These are phyloP conservation scores for Paraphaeosphaeria sporulosa DNA, from an alignment of 2,329 filamentous ascomycete species.

Conservation along the genomic window DNA sequence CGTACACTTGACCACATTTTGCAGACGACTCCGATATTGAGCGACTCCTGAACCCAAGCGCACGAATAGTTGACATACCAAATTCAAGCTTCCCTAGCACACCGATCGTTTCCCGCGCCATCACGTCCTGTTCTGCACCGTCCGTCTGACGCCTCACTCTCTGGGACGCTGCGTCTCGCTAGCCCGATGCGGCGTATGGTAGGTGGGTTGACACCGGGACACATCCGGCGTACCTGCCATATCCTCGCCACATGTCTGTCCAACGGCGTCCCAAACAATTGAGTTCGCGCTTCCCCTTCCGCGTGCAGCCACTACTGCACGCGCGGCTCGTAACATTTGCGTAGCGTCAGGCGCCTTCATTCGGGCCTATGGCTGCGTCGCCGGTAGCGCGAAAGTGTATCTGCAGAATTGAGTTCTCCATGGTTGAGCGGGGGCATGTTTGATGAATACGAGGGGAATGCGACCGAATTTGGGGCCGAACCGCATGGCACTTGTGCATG, in stretches of 20 bases:
- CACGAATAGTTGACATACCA: neutral
- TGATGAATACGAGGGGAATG: neutral
- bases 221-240: neutral
- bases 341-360: neutral
- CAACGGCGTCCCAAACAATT: neutral
- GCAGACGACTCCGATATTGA: neutral
- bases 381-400: neutral
- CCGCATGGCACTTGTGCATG: neutral
- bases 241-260: neutral
- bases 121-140: neutral
- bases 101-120: neutral
- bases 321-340: constrained; percentile 1
- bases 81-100: neutral
- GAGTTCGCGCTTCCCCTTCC: constrained; percentile 2
- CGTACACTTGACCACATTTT: neutral
- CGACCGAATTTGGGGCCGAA: neutral
- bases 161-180: neutral
- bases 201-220: neutral
- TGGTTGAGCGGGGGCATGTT: neutral
- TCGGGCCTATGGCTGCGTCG: neutral
- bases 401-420: neutral
- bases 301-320: neutral
- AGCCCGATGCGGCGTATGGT: neutral
- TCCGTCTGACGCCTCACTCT: neutral
- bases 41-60: neutral